phyloP scores from a whole-genome alignment of 106 monocot species.

The Vanilla planifolia region DNA sequence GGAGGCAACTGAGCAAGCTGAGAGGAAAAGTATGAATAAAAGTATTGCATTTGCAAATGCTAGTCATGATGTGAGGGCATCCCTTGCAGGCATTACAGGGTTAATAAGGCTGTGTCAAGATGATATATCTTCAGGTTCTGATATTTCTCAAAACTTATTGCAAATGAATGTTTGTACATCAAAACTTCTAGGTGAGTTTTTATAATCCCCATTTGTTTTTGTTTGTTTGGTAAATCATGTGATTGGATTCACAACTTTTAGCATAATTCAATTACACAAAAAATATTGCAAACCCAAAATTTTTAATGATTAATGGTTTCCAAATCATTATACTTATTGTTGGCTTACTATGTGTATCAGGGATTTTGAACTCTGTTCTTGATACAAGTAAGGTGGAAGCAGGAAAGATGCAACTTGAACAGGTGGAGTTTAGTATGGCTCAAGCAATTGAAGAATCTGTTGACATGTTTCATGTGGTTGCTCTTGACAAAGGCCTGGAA shows the following conservation, averaged over 20 bases:
- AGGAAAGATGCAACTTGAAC: constrained; percentile 83
- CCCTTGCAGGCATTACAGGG: constrained; percentile 51
- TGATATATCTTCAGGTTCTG: constrained; percentile 19
- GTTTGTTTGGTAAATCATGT: too few relatives aligned
- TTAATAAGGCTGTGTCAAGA: constrained; percentile 45
- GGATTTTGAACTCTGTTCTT: constrained; percentile 81
- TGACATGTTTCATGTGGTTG: constrained; percentile 61
- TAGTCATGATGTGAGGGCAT: constrained; percentile 73
- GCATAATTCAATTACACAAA: too few relatives aligned
- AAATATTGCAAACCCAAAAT: neutral
- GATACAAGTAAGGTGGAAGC: constrained; percentile 87
- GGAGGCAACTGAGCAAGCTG: constrained; percentile 77
- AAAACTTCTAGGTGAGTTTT: constrained; percentile 46
- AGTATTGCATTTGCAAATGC: constrained; percentile 76
- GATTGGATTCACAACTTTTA: too few relatives aligned
- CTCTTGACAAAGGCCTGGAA: constrained; percentile 60
- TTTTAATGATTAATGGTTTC: too few relatives aligned
- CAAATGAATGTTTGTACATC: constrained; percentile 57
- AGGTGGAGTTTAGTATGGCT: constrained; percentile 67
- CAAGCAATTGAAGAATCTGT: constrained; percentile 71
- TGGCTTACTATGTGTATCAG: constrained; percentile 19
- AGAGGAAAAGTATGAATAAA: constrained; percentile 96
- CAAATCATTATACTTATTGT: neutral
- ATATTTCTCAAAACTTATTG: constrained; percentile 38
- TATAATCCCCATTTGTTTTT: neutral